Percentiles rank a stretch among this genome's conserved stretches.
These are phyloP conservation scores for Hanseniaspora jakobsenii DNA, from an alignment of 805 yeast species.

Conservation along the genomic window DNA sequence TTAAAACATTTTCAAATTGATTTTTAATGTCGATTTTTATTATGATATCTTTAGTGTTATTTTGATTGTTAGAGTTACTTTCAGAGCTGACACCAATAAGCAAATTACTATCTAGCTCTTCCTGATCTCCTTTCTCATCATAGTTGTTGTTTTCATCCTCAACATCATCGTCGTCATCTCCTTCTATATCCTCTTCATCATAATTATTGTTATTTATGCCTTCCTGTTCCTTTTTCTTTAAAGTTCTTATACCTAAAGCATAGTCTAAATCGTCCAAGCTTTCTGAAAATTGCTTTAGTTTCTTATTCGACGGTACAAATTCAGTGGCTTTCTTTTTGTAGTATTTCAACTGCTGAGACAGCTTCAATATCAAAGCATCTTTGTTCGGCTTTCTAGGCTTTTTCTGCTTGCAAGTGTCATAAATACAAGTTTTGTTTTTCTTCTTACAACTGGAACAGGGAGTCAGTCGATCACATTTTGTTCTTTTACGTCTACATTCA, in stretches of 20 bases:
- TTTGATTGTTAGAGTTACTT: too few relatives aligned
- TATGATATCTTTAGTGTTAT: too few relatives aligned
- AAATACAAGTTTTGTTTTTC: constrained; percentile 17
- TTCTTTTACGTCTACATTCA: constrained; percentile 26
- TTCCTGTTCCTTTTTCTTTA: too few relatives aligned
- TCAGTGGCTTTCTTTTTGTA: constrained; percentile 24
- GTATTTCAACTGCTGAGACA: constrained; percentile 25
- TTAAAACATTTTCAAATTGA: not conserved
- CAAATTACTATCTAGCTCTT: not conserved
- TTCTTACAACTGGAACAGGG: constrained; percentile 27
- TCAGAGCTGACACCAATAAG: too few relatives aligned
- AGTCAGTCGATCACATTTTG: constrained; percentile 27
- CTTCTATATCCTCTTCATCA: too few relatives aligned
- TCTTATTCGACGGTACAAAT: not conserved
- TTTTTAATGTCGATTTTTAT: too few relatives aligned
- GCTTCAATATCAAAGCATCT: constrained; percentile 23
- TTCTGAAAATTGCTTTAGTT: not conserved
- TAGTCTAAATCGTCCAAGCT: not conserved
- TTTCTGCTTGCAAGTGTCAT: constrained; percentile 25
- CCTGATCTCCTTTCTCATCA: not conserved
- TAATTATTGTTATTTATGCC: too few relatives aligned
- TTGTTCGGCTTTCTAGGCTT: constrained; percentile 27
- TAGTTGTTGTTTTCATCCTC: too few relatives aligned
- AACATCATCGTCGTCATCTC: too few relatives aligned
- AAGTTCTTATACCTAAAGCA: constrained; percentile 8